Percentiles rank a stretch among this genome's conserved stretches.
Evolutionary conservation across 306 rosid species (phyloP).

Genomic region (Gastrolobium bilobum): DNA sequence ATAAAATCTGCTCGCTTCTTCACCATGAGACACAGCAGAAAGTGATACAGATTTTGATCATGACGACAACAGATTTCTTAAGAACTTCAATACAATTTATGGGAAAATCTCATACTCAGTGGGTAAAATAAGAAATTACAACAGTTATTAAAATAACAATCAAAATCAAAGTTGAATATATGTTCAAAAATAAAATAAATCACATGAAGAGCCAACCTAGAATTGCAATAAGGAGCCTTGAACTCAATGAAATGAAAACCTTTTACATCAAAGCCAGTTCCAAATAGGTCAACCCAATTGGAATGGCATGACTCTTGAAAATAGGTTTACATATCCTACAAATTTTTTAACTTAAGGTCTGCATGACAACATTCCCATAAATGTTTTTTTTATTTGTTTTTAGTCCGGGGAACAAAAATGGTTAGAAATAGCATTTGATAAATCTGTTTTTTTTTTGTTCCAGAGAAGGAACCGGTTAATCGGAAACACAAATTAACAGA

Average conservation of each 20-base stretch:
- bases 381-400: too few relatives aligned
- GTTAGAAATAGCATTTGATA: too few relatives aligned
- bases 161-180: neutral
- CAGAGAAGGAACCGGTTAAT: too few relatives aligned
- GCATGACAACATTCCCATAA: too few relatives aligned
- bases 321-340: neutral
- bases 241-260: neutral
- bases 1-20: neutral
- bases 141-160: neutral
- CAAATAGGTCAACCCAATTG: constrained; percentile 9
- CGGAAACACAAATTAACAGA: too few relatives aligned
- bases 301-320: constrained; percentile 5
- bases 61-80: neutral
- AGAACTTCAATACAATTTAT: neutral
- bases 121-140: neutral
- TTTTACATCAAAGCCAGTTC: neutral
- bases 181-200: neutral
- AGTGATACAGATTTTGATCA: neutral
- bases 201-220: neutral
- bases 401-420: too few relatives aligned
- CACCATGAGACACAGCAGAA: neutral
- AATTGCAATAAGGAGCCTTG: neutral
- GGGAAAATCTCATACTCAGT: neutral
- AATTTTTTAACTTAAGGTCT: neutral
- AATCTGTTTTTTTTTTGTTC: too few relatives aligned